Base-by-base conservation (phyloP, 768 basidiomycete species). In the Trametes punicea region DNA sequence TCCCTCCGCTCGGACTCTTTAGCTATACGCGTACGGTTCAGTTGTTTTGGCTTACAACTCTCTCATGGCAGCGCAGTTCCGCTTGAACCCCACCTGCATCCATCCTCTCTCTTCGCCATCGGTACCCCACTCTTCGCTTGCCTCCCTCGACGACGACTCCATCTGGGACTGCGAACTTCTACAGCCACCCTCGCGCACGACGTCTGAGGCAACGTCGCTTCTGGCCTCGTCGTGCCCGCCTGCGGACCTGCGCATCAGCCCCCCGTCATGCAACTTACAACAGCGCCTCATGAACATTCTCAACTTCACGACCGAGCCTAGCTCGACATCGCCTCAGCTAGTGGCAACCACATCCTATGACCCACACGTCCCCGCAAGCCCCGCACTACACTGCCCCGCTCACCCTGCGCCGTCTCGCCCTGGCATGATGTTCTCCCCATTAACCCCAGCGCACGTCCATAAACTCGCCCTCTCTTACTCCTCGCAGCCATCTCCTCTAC, bases 41-140 rank as follows among this genome's bases (percentile, higher is more conserved):
- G 52, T 39, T 54, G 44, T 46, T 54, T 27, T 10, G 39, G 44
- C 52, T 54, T 34, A 46, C 51, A 41, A 38, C 36, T 20, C 25
- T 46, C 44, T 18, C 52, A 54, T 54, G 51, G 51, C 51, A 45
- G 51, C 8, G 47, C 51, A 34, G 30, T 48, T n/a, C n/a, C n/a
- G n/a, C 52, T 54, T 54, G 46, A 45, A 54, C 57, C 47, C 57
- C 40, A 51, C 52, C 50, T 23, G 34, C 56, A 50, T 58, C 39
- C 51, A 49, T 25, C 51, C 47, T 31, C 41, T 54, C 47, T 26
- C 51, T 36, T 53, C 57, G 41, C 47, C 42, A 23, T 13, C 51
- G 9, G 48, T 30, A 29, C 40, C 45, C n/a, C 29, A 33, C 45
- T 52, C 51, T 31, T 51, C 51, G 8, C 26, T 48, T 52, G 29